These are phyloP conservation scores for Fraxinus paxiana DNA, from an alignment of 305 asterid species.

Conservation along the genomic window DNA sequence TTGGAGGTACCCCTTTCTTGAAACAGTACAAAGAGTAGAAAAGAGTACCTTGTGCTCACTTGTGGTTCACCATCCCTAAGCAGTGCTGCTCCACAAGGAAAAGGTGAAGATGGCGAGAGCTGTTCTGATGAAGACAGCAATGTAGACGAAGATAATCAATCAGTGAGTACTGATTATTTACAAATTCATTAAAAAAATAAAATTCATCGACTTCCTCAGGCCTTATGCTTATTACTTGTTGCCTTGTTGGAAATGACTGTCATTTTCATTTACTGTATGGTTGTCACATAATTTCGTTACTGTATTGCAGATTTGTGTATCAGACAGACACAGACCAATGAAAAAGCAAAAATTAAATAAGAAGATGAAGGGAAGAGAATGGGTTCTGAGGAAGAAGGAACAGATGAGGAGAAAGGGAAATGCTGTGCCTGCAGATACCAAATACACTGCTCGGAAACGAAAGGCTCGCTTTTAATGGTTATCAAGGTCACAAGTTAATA, in stretches of 20 bases:
- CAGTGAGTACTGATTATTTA: conserved; percentile 38
- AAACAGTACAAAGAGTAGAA: conserved; percentile 72
- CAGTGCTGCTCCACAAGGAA: conserved; percentile 49
- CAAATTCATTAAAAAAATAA: not conserved
- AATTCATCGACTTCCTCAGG: not conserved
- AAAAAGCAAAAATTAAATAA: conserved; percentile 65
- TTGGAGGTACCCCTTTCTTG: conserved; percentile 10
- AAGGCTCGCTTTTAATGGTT: conserved; percentile 59
- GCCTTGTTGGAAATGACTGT: not conserved
- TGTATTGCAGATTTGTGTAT: conserved; percentile 44
- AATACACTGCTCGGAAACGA: conserved; percentile 68
- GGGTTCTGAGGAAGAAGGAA: conserved; percentile 71
- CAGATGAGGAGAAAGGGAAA: conserved; percentile 70
- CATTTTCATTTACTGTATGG: not conserved
- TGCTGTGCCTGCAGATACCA: conserved; percentile 57
- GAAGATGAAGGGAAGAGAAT: conserved; percentile 64
- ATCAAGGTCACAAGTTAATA: not conserved
- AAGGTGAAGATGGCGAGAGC: conserved; percentile 73
- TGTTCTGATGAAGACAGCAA: conserved; percentile 65
- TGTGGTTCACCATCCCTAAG: conserved; percentile 75
- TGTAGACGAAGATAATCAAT: conserved; percentile 66
- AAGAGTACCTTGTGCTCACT: conserved; percentile 84
- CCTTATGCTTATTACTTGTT: not conserved
- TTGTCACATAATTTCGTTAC: not conserved
- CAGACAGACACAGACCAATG: conserved; percentile 71